Evolutionary conservation across 495 filamentous ascomycete genomes (phyloP).

Genomic region (Neurospora discreta): DNA sequence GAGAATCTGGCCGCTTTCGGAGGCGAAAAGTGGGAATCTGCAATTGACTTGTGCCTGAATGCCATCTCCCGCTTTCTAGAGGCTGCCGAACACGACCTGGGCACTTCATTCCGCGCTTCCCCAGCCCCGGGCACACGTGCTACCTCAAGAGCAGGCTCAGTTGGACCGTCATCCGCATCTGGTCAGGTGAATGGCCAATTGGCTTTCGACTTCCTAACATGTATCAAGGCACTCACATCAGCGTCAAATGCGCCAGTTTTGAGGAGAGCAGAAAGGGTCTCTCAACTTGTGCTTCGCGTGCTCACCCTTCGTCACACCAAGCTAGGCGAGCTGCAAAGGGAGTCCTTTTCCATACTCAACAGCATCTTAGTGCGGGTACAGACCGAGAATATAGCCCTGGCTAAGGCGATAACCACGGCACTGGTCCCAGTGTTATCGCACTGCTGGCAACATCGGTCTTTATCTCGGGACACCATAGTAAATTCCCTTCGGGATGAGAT

Average conservation of each 20-base stretch:
- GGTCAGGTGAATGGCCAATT: constrained; percentile 21
- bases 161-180: constrained; percentile 3
- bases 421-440: constrained; percentile 60
- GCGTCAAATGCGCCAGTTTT: constrained; percentile 63
- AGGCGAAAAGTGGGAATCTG: constrained; percentile 51
- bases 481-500: constrained; percentile 47
- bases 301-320: constrained; percentile 46
- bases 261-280: constrained; percentile 44
- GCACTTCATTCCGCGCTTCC: constrained; percentile 23
- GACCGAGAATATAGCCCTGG: constrained; percentile 54
- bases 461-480: constrained; percentile 59
- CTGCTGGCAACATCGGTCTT: constrained; percentile 60
- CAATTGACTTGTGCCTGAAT: constrained; percentile 57
- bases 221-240: constrained; percentile 53
- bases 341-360: constrained; percentile 68
- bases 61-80: constrained; percentile 34
- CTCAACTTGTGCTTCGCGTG: constrained; percentile 47
- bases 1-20: constrained; percentile 51
- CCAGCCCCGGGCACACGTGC: constrained; percentile 26
- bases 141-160: constrained; percentile 18
- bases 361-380: constrained; percentile 51
- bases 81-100: constrained; percentile 22
- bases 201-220: constrained; percentile 50
- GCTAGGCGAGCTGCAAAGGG: constrained; percentile 52
- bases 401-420: constrained; percentile 42